phyloP scores from a whole-genome alignment of 2,329 filamentous ascomycete species.

The Zalaria sp. region DNA sequence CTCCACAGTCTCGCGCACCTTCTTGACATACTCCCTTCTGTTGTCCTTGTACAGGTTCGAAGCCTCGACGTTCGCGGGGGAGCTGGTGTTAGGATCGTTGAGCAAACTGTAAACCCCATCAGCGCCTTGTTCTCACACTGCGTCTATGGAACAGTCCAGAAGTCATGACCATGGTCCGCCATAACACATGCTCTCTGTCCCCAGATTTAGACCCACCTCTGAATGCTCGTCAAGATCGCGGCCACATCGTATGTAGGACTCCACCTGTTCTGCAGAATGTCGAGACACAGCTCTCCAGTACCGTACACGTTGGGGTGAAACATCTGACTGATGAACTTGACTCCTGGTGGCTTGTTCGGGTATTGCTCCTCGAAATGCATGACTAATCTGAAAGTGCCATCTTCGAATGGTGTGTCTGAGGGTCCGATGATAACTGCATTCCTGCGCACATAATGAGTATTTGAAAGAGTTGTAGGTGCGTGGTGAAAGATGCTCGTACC shows the following conservation, averaged over 20 bases:
- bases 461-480: neutral
- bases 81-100: conserved; percentile 97
- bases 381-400: conserved; percentile 91
- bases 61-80: conserved; percentile 92
- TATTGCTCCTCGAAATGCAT: conserved; percentile 99
- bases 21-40: conserved; percentile 87
- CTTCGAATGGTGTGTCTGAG: conserved; percentile 93
- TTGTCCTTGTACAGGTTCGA: conserved; percentile 99
- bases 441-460: conserved; percentile 36
- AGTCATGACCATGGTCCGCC: neutral
- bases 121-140: neutral
- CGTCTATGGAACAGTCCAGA: no score
- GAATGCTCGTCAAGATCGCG: conserved; percentile 91
- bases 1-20: conserved; percentile 91
- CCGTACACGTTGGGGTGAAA: conserved; percentile 98
- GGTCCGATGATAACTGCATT: conserved; percentile 97
- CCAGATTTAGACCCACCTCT: conserved; percentile 50
- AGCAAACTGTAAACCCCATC: conserved; percentile 52
- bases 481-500: conserved; percentile 38
- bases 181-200: neutral
- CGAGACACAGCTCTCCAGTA: conserved; percentile 87
- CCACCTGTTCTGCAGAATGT: conserved; percentile 96
- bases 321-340: conserved; percentile 99
- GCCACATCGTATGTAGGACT: conserved; percentile 98
- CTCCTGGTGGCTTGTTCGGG: conserved; percentile 91